A percentile compares a stretch with the other conserved stretches of the same genome.
Evolutionary conservation across 2,329 filamentous ascomycete species (phyloP).

Genomic region (Septoria petroselini): DNA sequence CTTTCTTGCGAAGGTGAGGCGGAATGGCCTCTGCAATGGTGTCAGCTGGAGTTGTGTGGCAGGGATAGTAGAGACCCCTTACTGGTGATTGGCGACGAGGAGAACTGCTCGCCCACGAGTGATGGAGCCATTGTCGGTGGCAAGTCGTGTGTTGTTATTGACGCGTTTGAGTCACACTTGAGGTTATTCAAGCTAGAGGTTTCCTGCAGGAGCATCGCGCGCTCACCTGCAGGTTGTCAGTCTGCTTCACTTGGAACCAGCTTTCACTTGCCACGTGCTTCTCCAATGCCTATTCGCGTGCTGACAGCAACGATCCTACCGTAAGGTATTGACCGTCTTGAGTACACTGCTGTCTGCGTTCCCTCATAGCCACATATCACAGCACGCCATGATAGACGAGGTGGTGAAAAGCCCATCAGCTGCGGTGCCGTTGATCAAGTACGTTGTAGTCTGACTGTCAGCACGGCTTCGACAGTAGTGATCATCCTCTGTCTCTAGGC

Average conservation of each 20-base stretch:
- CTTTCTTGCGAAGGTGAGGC: slow-evolving; percentile 11
- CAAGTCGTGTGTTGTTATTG: background rate
- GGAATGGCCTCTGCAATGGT: background rate
- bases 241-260: slow-evolving; percentile 1
- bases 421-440: too few relatives aligned
- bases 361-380: too few relatives aligned
- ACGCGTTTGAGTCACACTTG: background rate
- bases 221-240: background rate
- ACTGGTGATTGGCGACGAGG: background rate
- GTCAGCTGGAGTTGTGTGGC: background rate
- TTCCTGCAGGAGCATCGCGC: background rate
- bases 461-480: too few relatives aligned
- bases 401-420: too few relatives aligned
- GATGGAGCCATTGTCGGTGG: background rate
- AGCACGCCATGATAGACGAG: too few relatives aligned
- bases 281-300: background rate
- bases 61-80: background rate
- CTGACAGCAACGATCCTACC: too few relatives aligned
- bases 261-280: background rate
- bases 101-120: background rate
- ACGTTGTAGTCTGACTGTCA: too few relatives aligned
- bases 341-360: too few relatives aligned
- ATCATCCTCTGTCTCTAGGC: too few relatives aligned
- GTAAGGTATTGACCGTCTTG: too few relatives aligned
- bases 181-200: background rate